phyloP scores from a whole-genome alignment of 1,284 basidiomycete species.

The Leccinum griseonigrum region DNA sequence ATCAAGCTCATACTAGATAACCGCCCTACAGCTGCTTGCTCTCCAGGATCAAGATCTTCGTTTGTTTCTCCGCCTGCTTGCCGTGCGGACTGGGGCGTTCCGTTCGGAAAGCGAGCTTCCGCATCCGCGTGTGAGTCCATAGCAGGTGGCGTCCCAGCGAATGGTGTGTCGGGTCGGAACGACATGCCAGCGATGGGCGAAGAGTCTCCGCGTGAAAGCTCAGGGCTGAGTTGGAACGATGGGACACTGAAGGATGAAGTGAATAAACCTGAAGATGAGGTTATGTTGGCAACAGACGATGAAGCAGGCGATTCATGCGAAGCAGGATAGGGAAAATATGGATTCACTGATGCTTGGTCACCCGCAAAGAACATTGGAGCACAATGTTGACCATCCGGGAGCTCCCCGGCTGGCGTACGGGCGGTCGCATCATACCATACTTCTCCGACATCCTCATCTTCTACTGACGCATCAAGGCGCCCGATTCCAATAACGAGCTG shows the following conservation, averaged over 20 bases:
- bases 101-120: slow-evolving; percentile 12
- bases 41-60: slow-evolving; percentile 39
- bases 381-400: slow-evolving; percentile 20
- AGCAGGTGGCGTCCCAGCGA: slow-evolving; percentile 6
- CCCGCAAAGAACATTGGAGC: slow-evolving; percentile 10
- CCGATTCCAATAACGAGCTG: slow-evolving; percentile 90
- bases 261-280: slow-evolving; percentile 15
- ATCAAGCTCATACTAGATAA: slow-evolving; percentile 93
- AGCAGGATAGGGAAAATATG: slow-evolving; percentile 34
- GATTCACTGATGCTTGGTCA: slow-evolving; percentile 24
- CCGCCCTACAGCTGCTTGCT: slow-evolving; percentile 83
- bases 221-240: slow-evolving; percentile 20
- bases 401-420: slow-evolving; percentile 32
- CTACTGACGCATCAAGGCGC: slow-evolving; percentile 57
- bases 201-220: slow-evolving; percentile 16
- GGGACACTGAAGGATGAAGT: slow-evolving; percentile 16
- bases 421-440: slow-evolving; percentile 33
- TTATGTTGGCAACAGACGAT: slow-evolving; percentile 6
- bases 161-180: slow-evolving; percentile 21
- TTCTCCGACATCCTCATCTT: slow-evolving; percentile 30
- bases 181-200: slow-evolving; percentile 10
- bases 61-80: slow-evolving; percentile 22
- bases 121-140: slow-evolving; percentile 9
- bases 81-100: slow-evolving; percentile 13
- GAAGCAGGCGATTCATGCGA: slow-evolving; percentile 23